Evolutionary conservation across 2,329 filamentous ascomycete genomes (phyloP).

Genomic region (Claviceps fusiformis): DNA sequence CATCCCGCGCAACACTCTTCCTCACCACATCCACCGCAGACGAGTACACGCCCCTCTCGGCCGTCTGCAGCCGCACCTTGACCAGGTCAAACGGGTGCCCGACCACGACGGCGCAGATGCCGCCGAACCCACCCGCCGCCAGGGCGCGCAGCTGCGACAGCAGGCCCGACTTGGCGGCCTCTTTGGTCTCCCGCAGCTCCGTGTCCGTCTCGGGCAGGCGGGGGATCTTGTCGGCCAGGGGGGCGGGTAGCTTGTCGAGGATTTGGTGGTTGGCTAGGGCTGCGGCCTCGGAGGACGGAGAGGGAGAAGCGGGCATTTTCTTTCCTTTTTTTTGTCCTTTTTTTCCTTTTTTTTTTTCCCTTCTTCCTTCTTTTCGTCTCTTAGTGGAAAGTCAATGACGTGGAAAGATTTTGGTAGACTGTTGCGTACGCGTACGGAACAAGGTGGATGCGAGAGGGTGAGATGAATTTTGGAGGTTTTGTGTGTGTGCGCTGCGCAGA

Average conservation of each 20-base stretch:
- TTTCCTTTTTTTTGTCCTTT: too few species aligned
- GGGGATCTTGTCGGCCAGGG: conserved; percentile 30
- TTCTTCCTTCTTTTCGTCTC: too few species aligned
- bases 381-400: too few species aligned
- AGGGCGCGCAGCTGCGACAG: conserved; percentile 60
- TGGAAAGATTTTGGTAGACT: too few species aligned
- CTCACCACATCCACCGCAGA: conserved; percentile 83
- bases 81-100: conserved; percentile 96
- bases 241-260: conserved; percentile 10
- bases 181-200: conserved; percentile 28
- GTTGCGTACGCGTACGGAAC: too few species aligned
- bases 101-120: conserved; percentile 84
- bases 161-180: conserved; percentile 20
- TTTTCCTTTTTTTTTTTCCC: too few species aligned
- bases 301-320: background rate
- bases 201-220: conserved; percentile 27
- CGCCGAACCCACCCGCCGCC: conserved; percentile 80
- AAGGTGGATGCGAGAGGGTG: too few species aligned
- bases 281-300: conserved; percentile 12
- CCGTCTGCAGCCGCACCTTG: conserved; percentile 93
- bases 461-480: too few species aligned
- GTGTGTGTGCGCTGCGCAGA: too few species aligned
- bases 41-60: conserved; percentile 82
- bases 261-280: conserved; percentile 6
- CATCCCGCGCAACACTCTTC: conserved; percentile 79